phyloP scores from a whole-genome alignment of 73 alveolate genomes.

The Paramecium biaurelia region DNA sequence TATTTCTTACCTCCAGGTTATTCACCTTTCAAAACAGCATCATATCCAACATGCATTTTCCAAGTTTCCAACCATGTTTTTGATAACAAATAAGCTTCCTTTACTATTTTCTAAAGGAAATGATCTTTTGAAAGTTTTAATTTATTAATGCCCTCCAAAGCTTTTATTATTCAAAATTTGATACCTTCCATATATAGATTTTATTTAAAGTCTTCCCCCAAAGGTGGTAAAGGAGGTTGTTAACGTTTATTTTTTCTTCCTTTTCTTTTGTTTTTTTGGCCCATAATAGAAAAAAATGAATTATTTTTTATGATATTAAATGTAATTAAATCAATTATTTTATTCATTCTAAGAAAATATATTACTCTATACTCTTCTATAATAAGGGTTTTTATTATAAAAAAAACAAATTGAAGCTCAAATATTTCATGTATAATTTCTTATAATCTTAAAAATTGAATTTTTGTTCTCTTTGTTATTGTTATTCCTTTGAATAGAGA shows the following conservation, averaged over 20 bases:
- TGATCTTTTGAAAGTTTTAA: not conserved
- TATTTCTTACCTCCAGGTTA: constrained; percentile 17
- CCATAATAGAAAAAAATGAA: not conserved
- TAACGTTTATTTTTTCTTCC: not conserved
- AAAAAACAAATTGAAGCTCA: not conserved
- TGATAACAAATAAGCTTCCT: constrained; percentile 1
- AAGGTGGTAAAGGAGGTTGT: not conserved
- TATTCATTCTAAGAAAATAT: no score
- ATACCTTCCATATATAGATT: not conserved
- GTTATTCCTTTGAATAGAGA: not conserved
- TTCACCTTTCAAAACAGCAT: constrained; percentile 1
- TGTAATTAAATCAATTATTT: not conserved
- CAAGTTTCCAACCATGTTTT: constrained; percentile 7
- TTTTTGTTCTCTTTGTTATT: not conserved
- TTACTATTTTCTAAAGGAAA: not conserved
- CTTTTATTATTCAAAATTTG: not conserved
- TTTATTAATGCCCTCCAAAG: not conserved
- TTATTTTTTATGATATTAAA: not conserved
- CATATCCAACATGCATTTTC: constrained; percentile 41
- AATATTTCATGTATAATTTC: not conserved
- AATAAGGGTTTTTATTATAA: no score
- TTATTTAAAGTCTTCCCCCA: not conserved
- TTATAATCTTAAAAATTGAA: not conserved
- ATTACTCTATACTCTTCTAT: no score
- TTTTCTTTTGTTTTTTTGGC: not conserved